These are phyloP conservation scores for Lachnellula arida DNA, from an alignment of 2,329 filamentous ascomycete species.

Conservation along the genomic window DNA sequence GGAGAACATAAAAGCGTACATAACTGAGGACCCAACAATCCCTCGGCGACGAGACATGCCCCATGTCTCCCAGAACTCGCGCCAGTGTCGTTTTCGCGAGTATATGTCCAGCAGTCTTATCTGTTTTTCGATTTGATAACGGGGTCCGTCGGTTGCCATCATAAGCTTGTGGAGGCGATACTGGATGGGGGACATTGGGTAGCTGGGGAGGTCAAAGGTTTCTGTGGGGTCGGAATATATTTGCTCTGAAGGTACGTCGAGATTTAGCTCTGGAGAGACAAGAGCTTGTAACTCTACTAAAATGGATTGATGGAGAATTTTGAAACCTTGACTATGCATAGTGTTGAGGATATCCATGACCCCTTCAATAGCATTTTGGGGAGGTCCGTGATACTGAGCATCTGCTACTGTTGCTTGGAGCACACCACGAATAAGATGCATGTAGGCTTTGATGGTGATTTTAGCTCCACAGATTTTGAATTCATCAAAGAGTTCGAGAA, in stretches of 20 bases:
- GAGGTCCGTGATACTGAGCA: conserved; percentile 21
- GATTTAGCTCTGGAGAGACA: conserved; percentile 3
- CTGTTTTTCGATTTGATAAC: conserved; percentile 36
- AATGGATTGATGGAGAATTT: conserved; percentile 34
- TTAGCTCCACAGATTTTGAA: conserved; percentile 33
- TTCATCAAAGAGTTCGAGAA: conserved; percentile 34
- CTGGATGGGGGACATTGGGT: conserved; percentile 17
- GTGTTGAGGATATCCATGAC: conserved; percentile 39
- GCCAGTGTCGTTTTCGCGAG: conserved; percentile 45
- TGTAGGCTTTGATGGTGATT: conserved; percentile 33
- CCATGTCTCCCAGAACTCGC: conserved; percentile 58
- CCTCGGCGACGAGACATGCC: conserved; percentile 48
- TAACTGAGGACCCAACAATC: conserved; percentile 41
- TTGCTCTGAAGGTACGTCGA: conserved; percentile 22
- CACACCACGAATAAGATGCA: conserved; percentile 35
- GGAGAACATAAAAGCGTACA: conserved; percentile 53
- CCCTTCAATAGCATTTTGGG: conserved; percentile 20
- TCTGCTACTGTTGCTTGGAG: conserved; percentile 25
- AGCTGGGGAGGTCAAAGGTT: conserved; percentile 21
- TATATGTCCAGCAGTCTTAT: conserved; percentile 44
- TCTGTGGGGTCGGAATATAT: conserved; percentile 23
- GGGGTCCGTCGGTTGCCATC: conserved; percentile 40
- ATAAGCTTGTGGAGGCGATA: conserved; percentile 40
- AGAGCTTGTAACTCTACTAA: conserved; percentile 26
- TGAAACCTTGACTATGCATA: conserved; percentile 37